phyloP scores from a whole-genome alignment of 768 basidiomycete genomes.

The Rhodotorula toruloides region DNA sequence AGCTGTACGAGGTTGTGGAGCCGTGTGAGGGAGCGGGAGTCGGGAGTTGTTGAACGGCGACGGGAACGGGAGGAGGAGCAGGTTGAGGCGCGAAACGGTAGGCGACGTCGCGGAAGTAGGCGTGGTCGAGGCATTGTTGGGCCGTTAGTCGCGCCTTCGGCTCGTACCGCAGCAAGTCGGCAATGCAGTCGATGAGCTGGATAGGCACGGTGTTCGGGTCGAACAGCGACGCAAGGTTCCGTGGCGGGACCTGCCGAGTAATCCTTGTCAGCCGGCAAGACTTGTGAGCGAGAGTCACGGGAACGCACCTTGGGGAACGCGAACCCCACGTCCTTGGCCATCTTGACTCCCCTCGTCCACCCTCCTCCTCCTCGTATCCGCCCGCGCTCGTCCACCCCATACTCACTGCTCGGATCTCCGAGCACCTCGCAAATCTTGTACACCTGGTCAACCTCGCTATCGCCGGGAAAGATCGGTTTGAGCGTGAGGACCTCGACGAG shows the following conservation, averaged over 20 bases:
- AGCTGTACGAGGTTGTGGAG: constrained; percentile 8
- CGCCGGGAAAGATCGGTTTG: constrained; percentile 89
- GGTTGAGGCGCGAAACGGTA: constrained; percentile 46
- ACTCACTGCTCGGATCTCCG: constrained; percentile 80
- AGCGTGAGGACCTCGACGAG: constrained; percentile 95
- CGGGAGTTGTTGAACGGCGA: constrained; percentile 37
- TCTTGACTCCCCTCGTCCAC: constrained; percentile 77
- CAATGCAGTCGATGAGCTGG: constrained; percentile 83
- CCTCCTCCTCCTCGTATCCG: constrained; percentile 74
- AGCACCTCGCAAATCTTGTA: constrained; percentile 83
- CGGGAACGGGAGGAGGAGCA: constrained; percentile 15
- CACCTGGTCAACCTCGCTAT: constrained; percentile 87
- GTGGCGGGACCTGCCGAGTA: constrained; percentile 46
- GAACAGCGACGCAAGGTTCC: constrained; percentile 60
- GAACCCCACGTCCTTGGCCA: constrained; percentile 81
- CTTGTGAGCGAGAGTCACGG: background rate
- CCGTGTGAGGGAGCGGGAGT: constrained; percentile 7
- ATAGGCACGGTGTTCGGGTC: constrained; percentile 64
- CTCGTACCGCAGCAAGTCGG: constrained; percentile 85
- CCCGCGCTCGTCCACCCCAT: constrained; percentile 68
- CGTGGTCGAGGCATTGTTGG: constrained; percentile 76
- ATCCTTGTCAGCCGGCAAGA: background rate
- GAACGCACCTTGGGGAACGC: constrained; percentile 75
- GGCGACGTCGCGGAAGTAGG: constrained; percentile 72
- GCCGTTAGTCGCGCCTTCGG: constrained; percentile 80